Evolutionary conservation across 345 rosid genomes (phyloP), one percentile per base, ranked within the genome.

Genomic region (Ceriops decandra): DNA sequence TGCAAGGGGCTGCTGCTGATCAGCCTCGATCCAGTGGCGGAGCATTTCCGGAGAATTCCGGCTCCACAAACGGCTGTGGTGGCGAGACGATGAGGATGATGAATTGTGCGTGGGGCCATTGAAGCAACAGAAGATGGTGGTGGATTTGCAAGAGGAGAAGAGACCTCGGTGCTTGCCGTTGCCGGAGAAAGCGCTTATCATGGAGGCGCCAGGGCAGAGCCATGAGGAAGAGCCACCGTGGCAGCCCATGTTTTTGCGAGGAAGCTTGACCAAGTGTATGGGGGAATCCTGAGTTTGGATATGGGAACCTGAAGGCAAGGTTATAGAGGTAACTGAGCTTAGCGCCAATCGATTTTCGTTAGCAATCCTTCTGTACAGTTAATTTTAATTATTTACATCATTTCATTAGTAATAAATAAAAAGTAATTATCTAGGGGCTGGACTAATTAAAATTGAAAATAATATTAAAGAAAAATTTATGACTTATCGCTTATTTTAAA

Each of bases 21-120:
- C 86, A 73, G 85, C 76, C 68, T 82, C 87, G 24, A 82, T 60
- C 97, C 97, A 90, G 24, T 74, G 80, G 77, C 97, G 97, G 73
- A 49, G 30, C 59, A 86, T 60, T 36, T 80, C 83, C 46, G 83
- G 79, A 52, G 81, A 52, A 28, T 78, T 62, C 13, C 72, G 79
- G 58, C 68, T 4, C 86, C 82, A 77, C 52, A 78, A 79, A 66
- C 82, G 83, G 77, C 63, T 66, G 76, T 78, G 70, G 22, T 86
- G 77, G 9, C 77, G 64, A n/a, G 71, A 57, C 5, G 77, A 47
- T 19, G 84, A 60, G 2, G 67, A 68, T 7, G 56, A 28, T 4
- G 73, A 52, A 2, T 17, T 53, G 57, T 73, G 69, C 58, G 76
- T 58, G 68, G 64, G 49, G 49, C 49, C 49, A 42, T 42, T 42